These are phyloP conservation scores for Arachnopeziza araneosa DNA, from an alignment of 2,329 filamentous ascomycete genomes.

Conservation along the genomic window DNA sequence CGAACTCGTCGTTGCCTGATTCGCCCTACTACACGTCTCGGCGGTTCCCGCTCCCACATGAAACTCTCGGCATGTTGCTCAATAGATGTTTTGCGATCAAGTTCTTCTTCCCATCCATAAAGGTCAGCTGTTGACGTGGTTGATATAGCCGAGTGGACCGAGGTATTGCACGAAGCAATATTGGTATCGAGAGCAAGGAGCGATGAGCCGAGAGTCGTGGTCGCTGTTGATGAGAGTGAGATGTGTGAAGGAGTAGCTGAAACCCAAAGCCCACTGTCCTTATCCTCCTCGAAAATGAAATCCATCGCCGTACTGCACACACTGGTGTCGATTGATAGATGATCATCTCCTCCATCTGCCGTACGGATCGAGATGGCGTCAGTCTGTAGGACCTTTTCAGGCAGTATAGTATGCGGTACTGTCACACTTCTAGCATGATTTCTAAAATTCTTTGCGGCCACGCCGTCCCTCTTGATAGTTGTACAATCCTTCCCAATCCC, in stretches of 20 bases:
- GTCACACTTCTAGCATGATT: neutral
- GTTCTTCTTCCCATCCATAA: slow-evolving; percentile 51
- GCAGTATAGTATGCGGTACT: neutral
- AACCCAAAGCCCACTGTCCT: slow-evolving; percentile 25
- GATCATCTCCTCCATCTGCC: slow-evolving; percentile 3
- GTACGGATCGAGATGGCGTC: neutral
- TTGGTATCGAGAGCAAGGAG: slow-evolving; percentile 20
- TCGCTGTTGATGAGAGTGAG: slow-evolving; percentile 23
- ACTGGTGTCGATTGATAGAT: slow-evolving; percentile 19
- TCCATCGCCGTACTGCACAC: slow-evolving; percentile 21
- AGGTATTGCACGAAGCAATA: slow-evolving; percentile 12
- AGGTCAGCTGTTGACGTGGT: slow-evolving; percentile 35
- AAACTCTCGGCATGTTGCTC: slow-evolving; percentile 11
- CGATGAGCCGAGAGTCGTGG: slow-evolving; percentile 19
- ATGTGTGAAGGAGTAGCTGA: slow-evolving; percentile 24
- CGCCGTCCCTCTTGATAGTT: slow-evolving; percentile 26
- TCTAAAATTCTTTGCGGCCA: slow-evolving; percentile 26
- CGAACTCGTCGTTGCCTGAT: slow-evolving; percentile 15
- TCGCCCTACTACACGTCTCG: slow-evolving; percentile 17
- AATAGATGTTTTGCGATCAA: slow-evolving; percentile 31
- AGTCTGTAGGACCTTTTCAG: neutral
- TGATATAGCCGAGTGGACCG: slow-evolving; percentile 1
- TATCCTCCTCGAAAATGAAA: slow-evolving; percentile 22
- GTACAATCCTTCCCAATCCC: slow-evolving; percentile 20
- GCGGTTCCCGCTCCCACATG: slow-evolving; percentile 17